Evolutionary conservation across 202 grass and related monocot genomes (phyloP).

Genomic region (Panicum hallii): DNA sequence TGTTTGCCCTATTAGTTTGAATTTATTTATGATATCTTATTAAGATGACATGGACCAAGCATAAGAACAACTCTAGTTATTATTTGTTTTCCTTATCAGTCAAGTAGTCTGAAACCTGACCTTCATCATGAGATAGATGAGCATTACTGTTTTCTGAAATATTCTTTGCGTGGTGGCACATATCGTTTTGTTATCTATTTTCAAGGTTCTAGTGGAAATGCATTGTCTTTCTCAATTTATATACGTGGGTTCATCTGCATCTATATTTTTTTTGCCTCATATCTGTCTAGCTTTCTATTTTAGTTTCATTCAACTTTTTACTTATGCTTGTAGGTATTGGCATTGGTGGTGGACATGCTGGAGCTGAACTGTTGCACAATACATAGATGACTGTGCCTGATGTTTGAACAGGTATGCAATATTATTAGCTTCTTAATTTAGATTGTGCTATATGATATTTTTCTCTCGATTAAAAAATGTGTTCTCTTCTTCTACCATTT

Average conservation of each 20-base stretch:
- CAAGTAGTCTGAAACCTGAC: neutral
- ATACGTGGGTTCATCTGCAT: neutral
- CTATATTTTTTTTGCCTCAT: neutral
- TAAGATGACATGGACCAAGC: neutral
- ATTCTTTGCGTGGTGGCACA: neutral
- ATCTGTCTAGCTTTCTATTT: neutral
- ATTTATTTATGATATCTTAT: neutral
- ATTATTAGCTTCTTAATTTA: neutral
- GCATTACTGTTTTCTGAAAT: neutral
- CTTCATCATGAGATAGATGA: neutral
- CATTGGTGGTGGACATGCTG: neutral
- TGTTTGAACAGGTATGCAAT: neutral
- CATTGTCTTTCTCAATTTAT: neutral
- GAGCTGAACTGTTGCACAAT: neutral
- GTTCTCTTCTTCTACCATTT: no score
- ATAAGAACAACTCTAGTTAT: neutral
- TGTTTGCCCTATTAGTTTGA: neutral
- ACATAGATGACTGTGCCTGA: neutral
- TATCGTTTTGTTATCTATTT: neutral
- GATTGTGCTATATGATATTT: neutral
- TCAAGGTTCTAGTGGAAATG: neutral
- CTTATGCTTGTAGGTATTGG: neutral
- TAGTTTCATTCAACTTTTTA: neutral
- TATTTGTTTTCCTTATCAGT: neutral
- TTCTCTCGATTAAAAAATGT: neutral